Evolutionary conservation across 176 grass and related monocot genomes (phyloP).

Genomic region (Aegilops longissima): DNA sequence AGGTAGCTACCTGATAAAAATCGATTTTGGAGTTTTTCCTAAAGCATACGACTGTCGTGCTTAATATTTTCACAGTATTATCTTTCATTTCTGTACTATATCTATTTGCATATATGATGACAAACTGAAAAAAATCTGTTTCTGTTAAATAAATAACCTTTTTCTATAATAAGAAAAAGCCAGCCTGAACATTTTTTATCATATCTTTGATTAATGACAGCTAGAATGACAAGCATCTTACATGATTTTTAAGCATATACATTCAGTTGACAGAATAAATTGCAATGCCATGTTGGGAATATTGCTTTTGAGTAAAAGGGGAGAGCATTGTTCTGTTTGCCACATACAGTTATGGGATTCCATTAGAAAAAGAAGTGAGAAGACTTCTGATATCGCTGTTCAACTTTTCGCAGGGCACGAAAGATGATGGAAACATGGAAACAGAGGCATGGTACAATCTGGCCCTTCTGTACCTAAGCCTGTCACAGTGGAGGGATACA

Average conservation of each 20-base stretch:
- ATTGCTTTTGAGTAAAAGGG: not conserved
- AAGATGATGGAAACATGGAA: constrained; percentile 62
- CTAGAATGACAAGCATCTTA: not conserved
- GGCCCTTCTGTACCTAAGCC: constrained; percentile 68
- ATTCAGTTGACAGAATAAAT: not conserved
- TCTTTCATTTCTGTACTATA: not conserved
- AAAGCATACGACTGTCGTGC: not conserved
- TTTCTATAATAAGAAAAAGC: not conserved
- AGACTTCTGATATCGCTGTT: not conserved
- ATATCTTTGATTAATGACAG: not conserved
- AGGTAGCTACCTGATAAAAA: constrained; percentile 44
- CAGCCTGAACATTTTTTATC: not conserved
- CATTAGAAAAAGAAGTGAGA: not conserved
- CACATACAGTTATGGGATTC: constrained; percentile 8
- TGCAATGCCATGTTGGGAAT: not conserved
- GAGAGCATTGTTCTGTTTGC: not conserved
- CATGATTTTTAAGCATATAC: not conserved
- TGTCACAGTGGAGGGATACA: constrained; percentile 74
- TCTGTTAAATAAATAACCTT: not conserved
- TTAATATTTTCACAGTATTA: constrained; percentile 12
- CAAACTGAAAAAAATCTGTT: not conserved
- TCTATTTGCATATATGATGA: not conserved
- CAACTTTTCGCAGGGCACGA: constrained; percentile 45
- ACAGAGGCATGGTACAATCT: constrained; percentile 83
- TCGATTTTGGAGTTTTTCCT: not conserved